Percentiles rank a stretch among this genome's conserved stretches.
Conservation (phyloP, 1,284 basidiomycete species). For the Cerrena zonata region DNA sequence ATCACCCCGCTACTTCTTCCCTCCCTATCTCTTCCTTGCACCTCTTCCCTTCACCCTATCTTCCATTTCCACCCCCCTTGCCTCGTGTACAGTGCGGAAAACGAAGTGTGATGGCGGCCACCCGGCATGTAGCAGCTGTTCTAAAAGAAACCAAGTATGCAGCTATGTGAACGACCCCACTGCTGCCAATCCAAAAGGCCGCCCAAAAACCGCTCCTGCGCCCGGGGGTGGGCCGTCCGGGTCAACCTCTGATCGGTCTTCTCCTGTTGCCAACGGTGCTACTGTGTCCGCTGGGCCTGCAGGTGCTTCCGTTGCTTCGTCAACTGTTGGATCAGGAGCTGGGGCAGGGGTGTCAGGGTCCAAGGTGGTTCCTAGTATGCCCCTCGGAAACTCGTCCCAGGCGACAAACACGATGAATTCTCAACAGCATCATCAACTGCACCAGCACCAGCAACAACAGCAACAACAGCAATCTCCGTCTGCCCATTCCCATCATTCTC, state of each 20-base stretch:
- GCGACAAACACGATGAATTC: too few species aligned
- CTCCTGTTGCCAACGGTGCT: not conserved
- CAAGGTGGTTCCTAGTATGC: slow-evolving; percentile 17
- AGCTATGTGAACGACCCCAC: slow-evolving; percentile 68
- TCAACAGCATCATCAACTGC: not conserved
- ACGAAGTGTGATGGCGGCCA: slow-evolving; percentile 78
- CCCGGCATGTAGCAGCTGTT: slow-evolving; percentile 73
- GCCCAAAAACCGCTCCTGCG: slow-evolving; percentile 12
- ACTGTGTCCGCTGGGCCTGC: not conserved
- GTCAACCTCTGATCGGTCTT: not conserved
- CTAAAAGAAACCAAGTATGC: slow-evolving; percentile 64
- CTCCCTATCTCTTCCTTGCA: not conserved
- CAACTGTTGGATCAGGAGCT: slow-evolving; percentile 38
- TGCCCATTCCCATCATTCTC: not conserved
- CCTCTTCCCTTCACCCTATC: not conserved
- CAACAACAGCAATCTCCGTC: not conserved
- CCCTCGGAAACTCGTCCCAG: too few species aligned
- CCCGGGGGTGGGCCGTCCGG: not conserved
- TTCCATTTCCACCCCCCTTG: not conserved
- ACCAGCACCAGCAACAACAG: not conserved
- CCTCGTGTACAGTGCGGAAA: slow-evolving; percentile 58
- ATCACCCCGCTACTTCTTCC: not conserved
- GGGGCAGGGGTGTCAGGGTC: slow-evolving; percentile 26
- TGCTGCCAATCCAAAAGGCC: slow-evolving; percentile 25
- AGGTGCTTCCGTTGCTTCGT: not conserved